phyloP scores from a whole-genome alignment of 2,329 filamentous ascomycete species.

The Paramyrothecium roridum region DNA sequence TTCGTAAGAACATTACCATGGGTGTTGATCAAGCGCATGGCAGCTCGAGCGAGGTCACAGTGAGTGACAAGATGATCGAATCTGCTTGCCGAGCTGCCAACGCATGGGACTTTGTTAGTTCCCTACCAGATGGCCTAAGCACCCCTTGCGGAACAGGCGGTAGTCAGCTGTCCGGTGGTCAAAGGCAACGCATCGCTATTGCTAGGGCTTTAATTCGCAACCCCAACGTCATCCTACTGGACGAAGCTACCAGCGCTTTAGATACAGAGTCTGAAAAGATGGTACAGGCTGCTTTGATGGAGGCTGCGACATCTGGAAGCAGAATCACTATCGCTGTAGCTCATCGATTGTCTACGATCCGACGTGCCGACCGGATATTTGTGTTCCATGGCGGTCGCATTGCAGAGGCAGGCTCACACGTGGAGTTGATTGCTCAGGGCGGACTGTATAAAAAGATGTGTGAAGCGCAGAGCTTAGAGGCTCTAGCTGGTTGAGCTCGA shows the following conservation, averaged over 20 bases:
- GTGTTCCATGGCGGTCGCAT: slow-evolving; percentile 49
- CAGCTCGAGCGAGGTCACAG: no score
- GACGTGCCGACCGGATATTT: slow-evolving; percentile 60
- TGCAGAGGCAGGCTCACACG: slow-evolving; percentile 59
- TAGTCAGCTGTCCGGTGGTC: slow-evolving; percentile 68
- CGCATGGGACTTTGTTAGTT: slow-evolving; percentile 52
- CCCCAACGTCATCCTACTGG: slow-evolving; percentile 65
- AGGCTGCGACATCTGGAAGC: slow-evolving; percentile 30
- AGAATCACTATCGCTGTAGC: slow-evolving; percentile 62
- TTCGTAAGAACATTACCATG: slow-evolving; percentile 54
- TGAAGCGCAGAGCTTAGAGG: no score
- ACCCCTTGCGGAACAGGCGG: slow-evolving; percentile 65
- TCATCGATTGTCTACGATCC: slow-evolving; percentile 53
- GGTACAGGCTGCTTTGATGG: slow-evolving; percentile 61
- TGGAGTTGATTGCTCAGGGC: slow-evolving; percentile 47
- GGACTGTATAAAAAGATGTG: slow-evolving; percentile 54
- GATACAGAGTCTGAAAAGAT: slow-evolving; percentile 65
- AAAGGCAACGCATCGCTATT: slow-evolving; percentile 71
- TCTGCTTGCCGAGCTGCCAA: slow-evolving; percentile 52
- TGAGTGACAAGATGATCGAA: slow-evolving; percentile 39
- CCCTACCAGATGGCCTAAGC: slow-evolving; percentile 56
- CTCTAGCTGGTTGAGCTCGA: no score
- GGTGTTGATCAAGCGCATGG: slow-evolving; percentile 32
- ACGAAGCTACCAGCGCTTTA: slow-evolving; percentile 66
- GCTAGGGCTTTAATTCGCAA: slow-evolving; percentile 67